These are phyloP conservation scores for Cryphonectria radicalis DNA, from an alignment of 2,329 filamentous ascomycete genomes.

Conservation along the genomic window DNA sequence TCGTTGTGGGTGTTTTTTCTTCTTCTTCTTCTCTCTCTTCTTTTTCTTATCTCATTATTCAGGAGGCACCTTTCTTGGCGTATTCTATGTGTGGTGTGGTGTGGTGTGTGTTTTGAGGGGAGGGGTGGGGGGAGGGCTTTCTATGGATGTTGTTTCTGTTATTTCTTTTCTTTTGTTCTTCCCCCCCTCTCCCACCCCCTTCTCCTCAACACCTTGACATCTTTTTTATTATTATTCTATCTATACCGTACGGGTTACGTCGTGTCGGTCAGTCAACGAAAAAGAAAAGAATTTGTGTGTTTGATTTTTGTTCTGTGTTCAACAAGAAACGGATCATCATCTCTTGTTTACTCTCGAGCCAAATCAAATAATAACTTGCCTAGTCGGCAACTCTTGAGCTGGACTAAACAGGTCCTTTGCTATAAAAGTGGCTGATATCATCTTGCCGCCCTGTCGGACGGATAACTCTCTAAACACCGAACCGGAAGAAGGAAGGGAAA, in stretches of 20 bases:
- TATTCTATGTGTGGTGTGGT: neutral
- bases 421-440: neutral
- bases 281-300: neutral
- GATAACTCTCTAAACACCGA: neutral
- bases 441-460: neutral
- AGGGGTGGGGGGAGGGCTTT: no score
- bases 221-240: neutral
- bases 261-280: neutral
- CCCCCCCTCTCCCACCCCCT: no score
- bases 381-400: no score
- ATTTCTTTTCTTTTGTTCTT: neutral
- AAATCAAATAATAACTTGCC: no score
- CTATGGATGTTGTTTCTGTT: neutral
- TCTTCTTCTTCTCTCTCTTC: neutral
- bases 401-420: no score
- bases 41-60: neutral
- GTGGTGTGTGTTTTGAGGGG: neutral
- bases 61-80: neutral
- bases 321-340: neutral
- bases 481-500: neutral
- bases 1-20: neutral
- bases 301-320: neutral
- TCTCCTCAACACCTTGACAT: neutral
- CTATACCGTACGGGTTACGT: neutral
- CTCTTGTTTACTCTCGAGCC: no score